Conservation (phyloP, 441 rosid genomes). For the Adansonia gregorii region DNA sequence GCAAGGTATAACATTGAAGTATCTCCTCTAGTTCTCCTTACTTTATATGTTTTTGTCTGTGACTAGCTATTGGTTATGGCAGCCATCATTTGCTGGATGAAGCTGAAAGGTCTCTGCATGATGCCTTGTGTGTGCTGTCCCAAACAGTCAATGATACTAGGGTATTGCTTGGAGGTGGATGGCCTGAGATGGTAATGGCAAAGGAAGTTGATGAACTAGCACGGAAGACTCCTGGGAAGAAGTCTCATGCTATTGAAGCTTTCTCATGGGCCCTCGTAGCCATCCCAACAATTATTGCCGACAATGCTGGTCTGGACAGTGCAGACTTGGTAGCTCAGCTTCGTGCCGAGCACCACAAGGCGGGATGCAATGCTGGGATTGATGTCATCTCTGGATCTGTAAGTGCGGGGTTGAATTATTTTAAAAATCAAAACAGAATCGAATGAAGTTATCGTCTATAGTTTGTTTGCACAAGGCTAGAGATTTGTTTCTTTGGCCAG, state of each 20-base stretch:
- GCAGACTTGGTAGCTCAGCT: slow-evolving; percentile 90
- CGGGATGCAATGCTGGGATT: slow-evolving; percentile 78
- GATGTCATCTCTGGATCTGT: slow-evolving; percentile 93
- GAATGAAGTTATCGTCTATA: not conserved
- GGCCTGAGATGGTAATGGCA: slow-evolving; percentile 99
- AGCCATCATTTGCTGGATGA: slow-evolving; percentile 97
- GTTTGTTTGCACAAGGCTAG: not conserved
- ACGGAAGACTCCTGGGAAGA: slow-evolving; percentile 88
- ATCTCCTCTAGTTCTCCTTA: slow-evolving; percentile 11
- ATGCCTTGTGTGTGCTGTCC: slow-evolving; percentile 93
- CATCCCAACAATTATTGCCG: slow-evolving; percentile 89
- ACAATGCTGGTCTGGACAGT: slow-evolving; percentile 98
- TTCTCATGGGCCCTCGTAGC: slow-evolving; percentile 84
- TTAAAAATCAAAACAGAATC: not conserved
- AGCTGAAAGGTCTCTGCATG: slow-evolving; percentile 97
- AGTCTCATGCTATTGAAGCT: slow-evolving; percentile 92
- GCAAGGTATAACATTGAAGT: slow-evolving; percentile 58
- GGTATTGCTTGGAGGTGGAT: slow-evolving; percentile 97
- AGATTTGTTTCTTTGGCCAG: not conserved
- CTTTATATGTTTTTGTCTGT: not conserved
- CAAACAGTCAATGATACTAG: slow-evolving; percentile 93
- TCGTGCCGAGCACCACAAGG: slow-evolving; percentile 94
- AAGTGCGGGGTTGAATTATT: slow-evolving; percentile 37
- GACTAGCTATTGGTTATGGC: slow-evolving; percentile 33
- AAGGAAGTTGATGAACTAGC: slow-evolving; percentile 95